Base-by-base conservation (phyloP, 306 rosid genomes). In the Boehmeria nivea region DNA sequence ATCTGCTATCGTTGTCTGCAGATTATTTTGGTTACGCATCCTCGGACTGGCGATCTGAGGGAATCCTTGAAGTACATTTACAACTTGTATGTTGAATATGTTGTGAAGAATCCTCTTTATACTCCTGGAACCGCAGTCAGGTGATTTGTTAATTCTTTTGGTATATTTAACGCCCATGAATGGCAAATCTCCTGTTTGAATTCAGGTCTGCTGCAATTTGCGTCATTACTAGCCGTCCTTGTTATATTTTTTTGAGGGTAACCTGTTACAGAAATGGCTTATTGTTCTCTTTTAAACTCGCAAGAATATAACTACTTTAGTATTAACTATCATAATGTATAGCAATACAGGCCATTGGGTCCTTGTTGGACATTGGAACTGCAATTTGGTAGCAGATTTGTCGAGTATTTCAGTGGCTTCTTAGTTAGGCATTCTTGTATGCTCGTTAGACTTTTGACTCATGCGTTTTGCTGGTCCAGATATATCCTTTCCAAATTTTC, bases 1-100 rank as follows among this genome's bases (percentile, higher is more conserved):
- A 31, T 31, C 36, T 31, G 9, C 2, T 10, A 4, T 31, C 36
- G n/a, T n/a, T n/a, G n/a, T 31, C 9, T 75, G 71, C 83, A 91
- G 99, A 75, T 91, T 56, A 87, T 91, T 54, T 73, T 91, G 81
- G 87, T 91, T 46, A 91, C 96, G 62, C 91, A 91, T 83, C 95
- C 95, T 25, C 72, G 89, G 79, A 87, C 93, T 27, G 78, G 96
- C 43, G 99, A 87, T 55, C 68, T 87, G n/a, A 83, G 89, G 62
- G 95, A 85, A 14, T 75, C 99, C 39, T 68, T 91, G 43, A 91
- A 85, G 74, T 79, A 87, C 64, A 91, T 91, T 68, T 91, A 91
- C 80, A 87, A 87, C 70, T 75, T 91, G 76, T 91, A 91, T 59
- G 96, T 91, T 24, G 99, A 91, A 62, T 91, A 87, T 60, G 99